Base-by-base conservation (phyloP, 2,329 filamentous ascomycete species). In the Aspergillus neoniger region DNA sequence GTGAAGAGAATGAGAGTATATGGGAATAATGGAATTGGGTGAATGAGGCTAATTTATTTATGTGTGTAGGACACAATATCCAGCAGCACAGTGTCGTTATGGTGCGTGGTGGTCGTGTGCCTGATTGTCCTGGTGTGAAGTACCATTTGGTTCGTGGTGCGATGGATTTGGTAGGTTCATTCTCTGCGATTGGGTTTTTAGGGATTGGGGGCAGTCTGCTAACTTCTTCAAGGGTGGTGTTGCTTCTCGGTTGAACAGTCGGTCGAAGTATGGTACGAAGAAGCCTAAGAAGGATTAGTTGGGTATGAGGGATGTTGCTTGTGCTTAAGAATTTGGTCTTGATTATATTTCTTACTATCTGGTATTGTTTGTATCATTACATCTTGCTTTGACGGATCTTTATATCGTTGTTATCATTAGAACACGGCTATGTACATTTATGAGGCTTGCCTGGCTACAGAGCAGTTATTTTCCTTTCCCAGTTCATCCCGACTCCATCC, bases 231-330 rank as follows among this genome's bases (percentile, higher is more conserved):
- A 97, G 94, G 92, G 92, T 73, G 95, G 95, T 82, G 95, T 99
- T 66, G 88, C 88, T 21, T 95, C 88, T 76, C 85, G 95, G 69
- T 85, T 90, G 72, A 91, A 88, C 21, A 92, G 91, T 77, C 85
- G 95, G 72, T 97, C 92, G 72, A 99, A 99, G 80, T 99, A 96
- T 75, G 95, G 95, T 63, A 96, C 95, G 53, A 99, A 99, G 88
- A 98, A 97, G 83, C 94, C 95, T 0, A 98, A 98, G 88, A 88
- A 88, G 76, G 88, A 88, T 21, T 83, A 73, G 62, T 55, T 14
- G 5, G 32, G 17, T 19, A 10, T 3, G 21, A 14, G 15, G 12
- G 12, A 10, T 28, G 17, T 19, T 21, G n/a, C 21, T 4, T 15
- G 47, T 39, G 38, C 7, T 28, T 41, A 7, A 41, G 25, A 32